Base-by-base conservation (phyloP, 306 rosid species). In the Trichosanthes truncata region DNA sequence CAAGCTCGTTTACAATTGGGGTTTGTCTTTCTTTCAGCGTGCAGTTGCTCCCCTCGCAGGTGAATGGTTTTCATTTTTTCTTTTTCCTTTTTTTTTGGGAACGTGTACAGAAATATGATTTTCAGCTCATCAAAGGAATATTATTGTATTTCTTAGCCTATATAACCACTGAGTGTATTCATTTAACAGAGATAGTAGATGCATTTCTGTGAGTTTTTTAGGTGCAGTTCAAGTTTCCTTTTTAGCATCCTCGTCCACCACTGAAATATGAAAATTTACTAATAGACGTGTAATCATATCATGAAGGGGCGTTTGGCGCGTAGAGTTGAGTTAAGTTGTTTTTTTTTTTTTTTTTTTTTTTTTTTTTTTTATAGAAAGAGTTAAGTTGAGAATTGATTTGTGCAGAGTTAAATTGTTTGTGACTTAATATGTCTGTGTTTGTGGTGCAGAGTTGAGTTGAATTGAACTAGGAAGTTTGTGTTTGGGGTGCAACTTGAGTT, bases 121-220 rank as follows among this genome's bases (percentile, higher is more conserved):
- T 23, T 41, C 55, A 73, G 59, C 6, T 48, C 25, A 72, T 46
- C 56, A 46, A 23, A 43, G 35, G 77, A 72, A 43, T 72, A 25
- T 41, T 69, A 12, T 45, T 72, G 77, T 72, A 72, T 45, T 46
- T 45, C 75, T 25, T 73, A 8, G 60, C 36, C 76, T 45, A 46
- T 23, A 45, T 26, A 26, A 48, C 14, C 78, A 20, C 41, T 26
- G 23, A 73, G 57, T 48, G 78, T 46, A 69, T 69, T 68, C 35
- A 69, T 69, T 69, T 69, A 69, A 48, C 76, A 43, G 76, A 69
- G 76, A 43, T 43, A 69, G 36, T 69, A 43, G 10, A 43, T 69
- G 76, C 53, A 69, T 69, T 13, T 43, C 76, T 23, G n/a, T 43
- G 55, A 69, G 76, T 6, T 41, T 41, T 40, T 68, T 66, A 0